A percentile compares a stretch with the other conserved stretches of the same genome.
phyloP scores from a whole-genome alignment of 1,284 basidiomycete genomes.

The Ganoderma sinense region DNA sequence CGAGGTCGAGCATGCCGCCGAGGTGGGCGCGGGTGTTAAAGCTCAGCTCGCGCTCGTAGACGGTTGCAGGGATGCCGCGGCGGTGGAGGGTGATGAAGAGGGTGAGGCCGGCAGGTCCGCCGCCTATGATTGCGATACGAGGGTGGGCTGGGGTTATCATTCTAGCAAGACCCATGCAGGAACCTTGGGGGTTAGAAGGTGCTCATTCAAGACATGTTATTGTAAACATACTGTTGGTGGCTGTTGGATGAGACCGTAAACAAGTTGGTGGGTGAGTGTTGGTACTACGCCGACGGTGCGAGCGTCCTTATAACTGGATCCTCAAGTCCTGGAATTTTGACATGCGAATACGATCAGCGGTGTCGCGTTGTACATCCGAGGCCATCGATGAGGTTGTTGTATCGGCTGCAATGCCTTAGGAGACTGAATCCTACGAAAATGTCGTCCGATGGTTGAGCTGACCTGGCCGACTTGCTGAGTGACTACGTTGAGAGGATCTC shows the following conservation, averaged over 20 bases:
- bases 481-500: not conserved
- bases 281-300: not conserved
- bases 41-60: constrained; percentile 1
- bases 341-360: not conserved
- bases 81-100: constrained; percentile 7
- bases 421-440: no score
- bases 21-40: not conserved
- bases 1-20: constrained; percentile 8
- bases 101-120: not conserved
- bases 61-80: constrained; percentile 1
- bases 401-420: not conserved
- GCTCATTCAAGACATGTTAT: not conserved
- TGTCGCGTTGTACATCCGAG: not conserved
- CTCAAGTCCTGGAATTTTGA: no score
- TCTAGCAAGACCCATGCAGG: not conserved
- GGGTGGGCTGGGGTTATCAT: not conserved
- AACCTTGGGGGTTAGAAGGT: not conserved
- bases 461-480: not conserved
- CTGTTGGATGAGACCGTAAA: not conserved
- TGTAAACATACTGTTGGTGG: not conserved
- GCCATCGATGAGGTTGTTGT: not conserved
- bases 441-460: not conserved
- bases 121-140: constrained; percentile 6
- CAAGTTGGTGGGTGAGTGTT: not conserved
- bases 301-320: not conserved